Conservation (phyloP, 768 basidiomycete species). For the Termitomyces sp. region DNA sequence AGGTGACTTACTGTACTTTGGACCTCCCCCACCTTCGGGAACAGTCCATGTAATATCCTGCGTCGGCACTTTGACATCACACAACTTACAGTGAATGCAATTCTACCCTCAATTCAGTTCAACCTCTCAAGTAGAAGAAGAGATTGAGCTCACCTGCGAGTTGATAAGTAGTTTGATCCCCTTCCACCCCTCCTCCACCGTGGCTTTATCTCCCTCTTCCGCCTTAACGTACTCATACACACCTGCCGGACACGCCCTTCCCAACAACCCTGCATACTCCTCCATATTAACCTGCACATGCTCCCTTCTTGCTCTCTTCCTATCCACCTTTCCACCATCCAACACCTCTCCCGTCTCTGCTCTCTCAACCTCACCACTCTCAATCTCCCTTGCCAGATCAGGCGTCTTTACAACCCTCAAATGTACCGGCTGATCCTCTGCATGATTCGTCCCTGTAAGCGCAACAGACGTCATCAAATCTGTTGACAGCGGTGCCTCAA, state of each 20-base stretch:
- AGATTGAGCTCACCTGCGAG: conserved; percentile 64
- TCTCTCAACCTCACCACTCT: conserved; percentile 13
- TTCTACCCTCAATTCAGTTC: conserved; percentile 41
- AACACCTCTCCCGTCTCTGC: conserved; percentile 19
- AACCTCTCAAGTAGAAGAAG: background rate
- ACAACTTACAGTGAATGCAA: conserved; percentile 92
- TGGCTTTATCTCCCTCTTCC: conserved; percentile 30
- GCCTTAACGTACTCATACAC: conserved; percentile 95
- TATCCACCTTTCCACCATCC: conserved; percentile 28
- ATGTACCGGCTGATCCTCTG: conserved; percentile 94
- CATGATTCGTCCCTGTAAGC: conserved; percentile 91
- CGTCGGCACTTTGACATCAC: conserved; percentile 93
- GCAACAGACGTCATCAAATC: conserved; percentile 89
- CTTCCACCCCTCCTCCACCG: conserved; percentile 50
- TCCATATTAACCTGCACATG: conserved; percentile 75
- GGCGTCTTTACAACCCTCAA: conserved; percentile 52
- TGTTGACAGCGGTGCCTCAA: conserved; percentile 86
- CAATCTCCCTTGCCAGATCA: conserved; percentile 21
- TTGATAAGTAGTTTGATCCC: conserved; percentile 95
- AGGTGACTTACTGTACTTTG: conserved; percentile 79
- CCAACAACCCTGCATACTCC: conserved; percentile 85
- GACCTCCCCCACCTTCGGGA: conserved; percentile 94
- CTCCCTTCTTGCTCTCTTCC: conserved; percentile 36
- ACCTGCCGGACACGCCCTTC: conserved; percentile 86
- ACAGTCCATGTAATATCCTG: conserved; percentile 98